Percentiles rank a stretch among this genome's conserved stretches.
Evolutionary conservation across 768 basidiomycete genomes (phyloP).

Genomic region (Tricholoma saponaceum): DNA sequence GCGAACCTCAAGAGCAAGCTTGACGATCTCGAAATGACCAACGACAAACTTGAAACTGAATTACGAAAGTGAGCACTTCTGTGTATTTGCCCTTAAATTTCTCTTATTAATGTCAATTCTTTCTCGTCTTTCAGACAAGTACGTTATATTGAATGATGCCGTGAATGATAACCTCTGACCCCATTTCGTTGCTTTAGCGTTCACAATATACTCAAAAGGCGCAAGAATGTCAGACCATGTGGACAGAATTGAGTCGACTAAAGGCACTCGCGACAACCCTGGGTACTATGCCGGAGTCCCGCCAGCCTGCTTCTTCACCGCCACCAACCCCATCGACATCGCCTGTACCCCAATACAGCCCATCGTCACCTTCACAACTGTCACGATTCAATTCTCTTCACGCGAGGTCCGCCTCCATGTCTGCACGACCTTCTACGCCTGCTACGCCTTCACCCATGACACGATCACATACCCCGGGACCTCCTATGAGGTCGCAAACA

Average conservation of each 20-base stretch:
- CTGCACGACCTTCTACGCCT: slow-evolving; percentile 44
- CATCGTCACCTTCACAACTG: slow-evolving; percentile 38
- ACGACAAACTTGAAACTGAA: slow-evolving; percentile 63
- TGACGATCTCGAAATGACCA: slow-evolving; percentile 57
- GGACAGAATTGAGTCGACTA: slow-evolving; percentile 58
- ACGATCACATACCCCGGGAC: slow-evolving; percentile 38
- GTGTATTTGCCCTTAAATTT: slow-evolving; percentile 11
- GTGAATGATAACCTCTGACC: background rate
- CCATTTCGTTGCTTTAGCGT: slow-evolving; percentile 38
- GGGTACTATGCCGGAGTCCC: slow-evolving; percentile 28
- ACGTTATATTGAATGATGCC: slow-evolving; percentile 28
- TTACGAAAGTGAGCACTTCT: slow-evolving; percentile 57
- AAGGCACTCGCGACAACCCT: slow-evolving; percentile 44
- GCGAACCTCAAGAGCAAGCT: slow-evolving; percentile 57
- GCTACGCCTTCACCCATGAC: slow-evolving; percentile 34
- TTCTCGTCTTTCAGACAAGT: slow-evolving; percentile 48
- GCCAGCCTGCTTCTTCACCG: slow-evolving; percentile 29
- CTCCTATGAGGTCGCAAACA: slow-evolving; percentile 22
- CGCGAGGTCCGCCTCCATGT: slow-evolving; percentile 54
- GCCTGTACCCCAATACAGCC: slow-evolving; percentile 30
- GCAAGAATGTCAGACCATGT: slow-evolving; percentile 67
- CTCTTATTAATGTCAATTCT: slow-evolving; percentile 14
- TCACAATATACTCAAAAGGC: slow-evolving; percentile 60
- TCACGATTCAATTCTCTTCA: slow-evolving; percentile 53
- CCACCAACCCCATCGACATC: slow-evolving; percentile 33